A percentile compares a stretch with the other conserved stretches of the same genome.
Conservation (phyloP, 2,329 filamentous ascomycete species). For the Phoma sp. region DNA sequence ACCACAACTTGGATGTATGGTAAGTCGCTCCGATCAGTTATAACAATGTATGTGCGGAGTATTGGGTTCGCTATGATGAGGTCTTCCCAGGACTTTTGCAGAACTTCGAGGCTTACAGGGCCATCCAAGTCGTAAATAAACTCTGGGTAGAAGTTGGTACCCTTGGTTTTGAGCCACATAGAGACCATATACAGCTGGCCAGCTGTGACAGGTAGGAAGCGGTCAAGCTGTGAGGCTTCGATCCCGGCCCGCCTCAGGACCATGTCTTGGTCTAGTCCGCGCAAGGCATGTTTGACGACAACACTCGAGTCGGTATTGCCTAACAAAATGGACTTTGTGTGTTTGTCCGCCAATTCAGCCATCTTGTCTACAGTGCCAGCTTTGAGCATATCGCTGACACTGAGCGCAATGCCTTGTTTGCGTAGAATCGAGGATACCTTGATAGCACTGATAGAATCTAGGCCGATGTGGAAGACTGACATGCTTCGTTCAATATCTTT, state of each 20-base stretch:
- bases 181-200: slow-evolving; percentile 84
- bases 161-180: slow-evolving; percentile 73
- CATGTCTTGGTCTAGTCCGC: slow-evolving; percentile 47
- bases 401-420: slow-evolving; percentile 67
- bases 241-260: slow-evolving; percentile 56
- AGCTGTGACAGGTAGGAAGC: slow-evolving; percentile 72
- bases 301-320: neutral
- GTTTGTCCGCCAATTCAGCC: slow-evolving; percentile 51
- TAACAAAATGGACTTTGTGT: neutral
- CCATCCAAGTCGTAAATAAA: slow-evolving; percentile 69
- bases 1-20: slow-evolving; percentile 72
- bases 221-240: slow-evolving; percentile 57
- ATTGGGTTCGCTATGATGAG: slow-evolving; percentile 67
- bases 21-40: slow-evolving; percentile 54
- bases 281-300: slow-evolving; percentile 35
- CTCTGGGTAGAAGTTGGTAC: slow-evolving; percentile 74
- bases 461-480: slow-evolving; percentile 81
- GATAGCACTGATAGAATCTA: slow-evolving; percentile 92
- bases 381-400: slow-evolving; percentile 74
- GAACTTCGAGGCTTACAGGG: slow-evolving; percentile 42
- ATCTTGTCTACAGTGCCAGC: slow-evolving; percentile 72
- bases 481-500: slow-evolving; percentile 66
- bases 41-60: slow-evolving; percentile 72
- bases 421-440: slow-evolving; percentile 77
- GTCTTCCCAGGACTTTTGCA: slow-evolving; percentile 68